These are phyloP conservation scores for Globisporangium paroecandrum DNA, from an alignment of 352 stramenopile species.

Conservation along the genomic window DNA sequence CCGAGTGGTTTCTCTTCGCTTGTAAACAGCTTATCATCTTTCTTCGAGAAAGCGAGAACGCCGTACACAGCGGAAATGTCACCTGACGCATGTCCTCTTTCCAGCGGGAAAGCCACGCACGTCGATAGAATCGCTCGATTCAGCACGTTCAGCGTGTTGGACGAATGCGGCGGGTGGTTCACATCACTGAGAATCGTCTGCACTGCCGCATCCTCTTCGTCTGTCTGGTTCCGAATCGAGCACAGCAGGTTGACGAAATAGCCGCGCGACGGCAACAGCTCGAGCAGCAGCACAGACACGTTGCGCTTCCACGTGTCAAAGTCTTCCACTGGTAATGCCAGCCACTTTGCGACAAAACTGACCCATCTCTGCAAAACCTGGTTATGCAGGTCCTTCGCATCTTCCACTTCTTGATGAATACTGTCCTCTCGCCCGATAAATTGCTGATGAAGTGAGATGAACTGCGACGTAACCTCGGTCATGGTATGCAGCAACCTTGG, in stretches of 20 bases:
- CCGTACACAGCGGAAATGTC: background rate
- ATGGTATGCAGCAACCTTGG: background rate
- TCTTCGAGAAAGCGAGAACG: constrained; percentile 12
- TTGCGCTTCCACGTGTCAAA: constrained; percentile 9
- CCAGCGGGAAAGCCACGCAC: constrained; percentile 13
- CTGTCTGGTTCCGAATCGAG: background rate
- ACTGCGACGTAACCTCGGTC: background rate
- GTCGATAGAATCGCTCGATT: constrained; percentile 9
- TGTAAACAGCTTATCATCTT: constrained; percentile 8
- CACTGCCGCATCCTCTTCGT: constrained; percentile 5
- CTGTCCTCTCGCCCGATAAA: background rate
- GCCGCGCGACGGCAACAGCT: constrained; percentile 2
- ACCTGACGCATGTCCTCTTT: background rate
- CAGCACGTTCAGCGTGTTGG: constrained; percentile 12
- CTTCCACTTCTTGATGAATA: background rate
- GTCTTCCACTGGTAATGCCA: background rate
- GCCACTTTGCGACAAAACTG: constrained; percentile 12
- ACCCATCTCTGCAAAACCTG: constrained; percentile 8
- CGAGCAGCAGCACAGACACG: background rate
- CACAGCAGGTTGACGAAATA: constrained; percentile 13
- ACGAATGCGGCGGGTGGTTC: background rate
- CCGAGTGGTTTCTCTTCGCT: constrained; percentile 11
- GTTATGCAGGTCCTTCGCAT: background rate
- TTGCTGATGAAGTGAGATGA: background rate
- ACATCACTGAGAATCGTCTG: constrained; percentile 9